These are phyloP conservation scores for Hypoxylon crocopeplum DNA, from an alignment of 495 filamentous ascomycete genomes.

Conservation along the genomic window DNA sequence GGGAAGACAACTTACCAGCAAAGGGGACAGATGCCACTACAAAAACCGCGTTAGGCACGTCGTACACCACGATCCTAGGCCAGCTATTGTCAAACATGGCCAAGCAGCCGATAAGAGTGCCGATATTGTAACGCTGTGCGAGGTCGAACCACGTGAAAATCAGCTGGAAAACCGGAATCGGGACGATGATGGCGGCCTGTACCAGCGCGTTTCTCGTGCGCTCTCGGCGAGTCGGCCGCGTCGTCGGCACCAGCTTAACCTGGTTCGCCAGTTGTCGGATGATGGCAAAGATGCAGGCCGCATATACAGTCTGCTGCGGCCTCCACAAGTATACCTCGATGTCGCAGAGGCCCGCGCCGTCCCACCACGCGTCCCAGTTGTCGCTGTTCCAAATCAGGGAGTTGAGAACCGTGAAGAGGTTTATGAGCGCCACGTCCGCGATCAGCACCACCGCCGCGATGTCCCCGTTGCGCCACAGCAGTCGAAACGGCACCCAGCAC, in stretches of 20 bases:
- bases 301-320: conserved; percentile 62
- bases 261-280: conserved; percentile 80
- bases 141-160: conserved; percentile 73
- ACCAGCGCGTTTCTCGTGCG: conserved; percentile 59
- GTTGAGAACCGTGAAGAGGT: conserved; percentile 76
- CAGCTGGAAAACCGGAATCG: conserved; percentile 69
- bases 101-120: conserved; percentile 75
- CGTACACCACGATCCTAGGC: conserved; percentile 69
- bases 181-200: conserved; percentile 73
- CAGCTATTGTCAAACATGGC: conserved; percentile 71
- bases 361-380: conserved; percentile 70
- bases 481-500: conserved; percentile 60
- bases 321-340: conserved; percentile 70
- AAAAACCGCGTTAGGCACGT: conserved; percentile 71
- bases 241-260: conserved; percentile 64
- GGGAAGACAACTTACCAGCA: conserved; percentile 66
- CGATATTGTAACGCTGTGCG: conserved; percentile 73
- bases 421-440: conserved; percentile 67
- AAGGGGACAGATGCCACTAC: conserved; percentile 69
- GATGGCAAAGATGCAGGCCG: conserved; percentile 73
- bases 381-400: conserved; percentile 82
- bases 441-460: conserved; percentile 68
- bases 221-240: conserved; percentile 57
- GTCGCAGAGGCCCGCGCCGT: conserved; percentile 82
- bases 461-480: conserved; percentile 66